These are phyloP conservation scores for Backusella australiensis DNA, from an alignment of 192 early-diverging fungal species.

Conservation along the genomic window DNA sequence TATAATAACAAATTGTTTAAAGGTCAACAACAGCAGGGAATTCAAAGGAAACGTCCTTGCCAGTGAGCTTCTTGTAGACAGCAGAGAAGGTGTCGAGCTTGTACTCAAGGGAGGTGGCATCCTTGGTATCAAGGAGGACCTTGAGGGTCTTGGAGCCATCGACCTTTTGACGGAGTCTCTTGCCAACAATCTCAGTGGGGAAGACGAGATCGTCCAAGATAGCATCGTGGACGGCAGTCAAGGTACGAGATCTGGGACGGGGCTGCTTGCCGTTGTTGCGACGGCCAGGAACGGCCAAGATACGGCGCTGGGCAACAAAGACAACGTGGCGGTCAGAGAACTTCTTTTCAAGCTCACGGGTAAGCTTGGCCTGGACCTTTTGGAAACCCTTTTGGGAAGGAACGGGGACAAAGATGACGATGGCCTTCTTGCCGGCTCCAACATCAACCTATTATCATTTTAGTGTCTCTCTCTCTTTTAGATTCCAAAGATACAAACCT, in stretches of 20 bases:
- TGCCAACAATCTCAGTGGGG: constrained; percentile 99
- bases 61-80: constrained; percentile 92
- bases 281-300: constrained; percentile 91
- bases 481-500: constrained; percentile 49
- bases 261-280: constrained; percentile 76
- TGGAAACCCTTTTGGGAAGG: constrained; percentile 94
- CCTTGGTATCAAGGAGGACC: constrained; percentile 96
- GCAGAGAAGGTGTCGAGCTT: constrained; percentile 97
- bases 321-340: constrained; percentile 99
- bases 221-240: constrained; percentile 93
- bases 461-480: background rate
- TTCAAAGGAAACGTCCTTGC: constrained; percentile 98
- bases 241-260: constrained; percentile 93
- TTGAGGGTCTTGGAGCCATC: constrained; percentile 95
- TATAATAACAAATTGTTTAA: background rate
- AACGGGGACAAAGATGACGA: constrained; percentile 97
- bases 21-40: constrained; percentile 65
- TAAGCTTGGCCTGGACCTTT: constrained; percentile 90
- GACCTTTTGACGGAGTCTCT: constrained; percentile 95
- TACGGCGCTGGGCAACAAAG: constrained; percentile 73
- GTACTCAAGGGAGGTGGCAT: constrained; percentile 95
- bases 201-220: constrained; percentile 96
- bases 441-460: constrained; percentile 67
- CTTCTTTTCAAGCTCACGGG: constrained; percentile 99
- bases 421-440: constrained; percentile 93